Percentiles rank a stretch among this genome's conserved stretches.
phyloP scores from a whole-genome alignment of 1,284 basidiomycete genomes.

The Sphaerobolus stellatus region DNA sequence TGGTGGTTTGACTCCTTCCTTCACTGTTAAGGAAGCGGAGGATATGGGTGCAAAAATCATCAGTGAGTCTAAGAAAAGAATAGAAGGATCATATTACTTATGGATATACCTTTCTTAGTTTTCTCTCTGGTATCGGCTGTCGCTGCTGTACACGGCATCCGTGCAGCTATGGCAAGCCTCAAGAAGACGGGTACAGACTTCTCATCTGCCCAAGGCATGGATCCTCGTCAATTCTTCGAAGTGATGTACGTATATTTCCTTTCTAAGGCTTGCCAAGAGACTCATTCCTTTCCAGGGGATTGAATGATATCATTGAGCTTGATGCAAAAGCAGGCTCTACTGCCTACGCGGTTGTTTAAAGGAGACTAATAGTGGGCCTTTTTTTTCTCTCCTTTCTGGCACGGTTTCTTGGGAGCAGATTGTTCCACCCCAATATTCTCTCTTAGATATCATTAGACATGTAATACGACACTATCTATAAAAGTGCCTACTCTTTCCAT shows the following conservation, averaged over 20 bases:
- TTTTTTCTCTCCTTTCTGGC: too few species aligned
- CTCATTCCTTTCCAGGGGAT: conserved; percentile 35
- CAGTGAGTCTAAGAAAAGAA: conserved; percentile 43
- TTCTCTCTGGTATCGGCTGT: conserved; percentile 72
- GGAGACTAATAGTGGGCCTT: too few species aligned
- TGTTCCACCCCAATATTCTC: too few species aligned
- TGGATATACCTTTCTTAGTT: conserved; percentile 35
- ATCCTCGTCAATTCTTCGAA: conserved; percentile 72
- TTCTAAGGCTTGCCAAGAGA: conserved; percentile 2
- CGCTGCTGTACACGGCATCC: conserved; percentile 68
- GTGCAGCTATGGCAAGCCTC: conserved; percentile 68
- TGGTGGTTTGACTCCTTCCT: conserved; percentile 71
- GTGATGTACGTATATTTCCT: conserved; percentile 53
- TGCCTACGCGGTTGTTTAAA: conserved; percentile 51
- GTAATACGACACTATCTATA: too few species aligned
- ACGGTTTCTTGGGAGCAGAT: too few species aligned
- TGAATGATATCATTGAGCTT: conserved; percentile 55
- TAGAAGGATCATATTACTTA: conserved; percentile 1
- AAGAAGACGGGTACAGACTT: conserved; percentile 78
- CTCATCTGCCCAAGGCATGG: conserved; percentile 67
- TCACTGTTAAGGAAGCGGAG: conserved; percentile 68
- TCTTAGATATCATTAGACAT: too few species aligned
- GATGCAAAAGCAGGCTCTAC: conserved; percentile 61
- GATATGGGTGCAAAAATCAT: conserved; percentile 71
- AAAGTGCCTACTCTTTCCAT: too few species aligned